Evolutionary conservation across 2,329 filamentous ascomycete genomes (phyloP).

Genomic region (Diaporthe vaccinii): DNA sequence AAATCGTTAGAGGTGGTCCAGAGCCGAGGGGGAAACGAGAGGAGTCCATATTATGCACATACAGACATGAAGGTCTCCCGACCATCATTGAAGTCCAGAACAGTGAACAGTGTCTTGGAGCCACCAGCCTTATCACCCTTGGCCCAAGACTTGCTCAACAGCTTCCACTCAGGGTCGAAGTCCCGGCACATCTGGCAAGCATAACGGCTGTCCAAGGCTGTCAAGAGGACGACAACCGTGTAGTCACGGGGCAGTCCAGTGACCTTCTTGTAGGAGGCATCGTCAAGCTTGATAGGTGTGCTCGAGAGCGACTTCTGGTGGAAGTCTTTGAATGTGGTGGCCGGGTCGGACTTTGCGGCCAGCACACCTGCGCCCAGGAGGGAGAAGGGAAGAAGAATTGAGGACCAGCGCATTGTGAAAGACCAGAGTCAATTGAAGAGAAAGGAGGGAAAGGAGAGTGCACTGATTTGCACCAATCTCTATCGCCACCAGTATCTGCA

Average conservation of each 20-base stretch:
- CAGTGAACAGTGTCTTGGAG: conserved; percentile 82
- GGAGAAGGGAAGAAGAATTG: conserved; percentile 72
- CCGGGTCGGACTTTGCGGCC: conserved; percentile 69
- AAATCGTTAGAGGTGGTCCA: conserved; percentile 12
- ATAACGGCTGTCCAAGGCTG: conserved; percentile 85
- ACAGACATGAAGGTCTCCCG: conserved; percentile 90
- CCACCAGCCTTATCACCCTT: conserved; percentile 84
- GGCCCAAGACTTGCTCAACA: conserved; percentile 87
- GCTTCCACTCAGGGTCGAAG: conserved; percentile 94
- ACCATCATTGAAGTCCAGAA: conserved; percentile 89
- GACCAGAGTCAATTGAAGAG: conserved; percentile 7
- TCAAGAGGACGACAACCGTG: conserved; percentile 84
- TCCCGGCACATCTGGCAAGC: conserved; percentile 89
- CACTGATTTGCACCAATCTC: conserved; percentile 10
- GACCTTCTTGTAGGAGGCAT: conserved; percentile 80
- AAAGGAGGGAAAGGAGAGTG: neutral
- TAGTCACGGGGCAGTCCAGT: conserved; percentile 87
- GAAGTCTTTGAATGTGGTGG: conserved; percentile 78
- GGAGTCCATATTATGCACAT: conserved; percentile 48
- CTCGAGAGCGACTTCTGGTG: conserved; percentile 75
- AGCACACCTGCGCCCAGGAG: conserved; percentile 68
- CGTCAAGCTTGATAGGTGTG: conserved; percentile 82
- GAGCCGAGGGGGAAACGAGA: too few species aligned
- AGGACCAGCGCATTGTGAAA: conserved; percentile 77
- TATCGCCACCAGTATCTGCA: conserved; percentile 26